Base-by-base conservation (phyloP, 2,329 filamentous ascomycete genomes). In the Dothiorella sarmentorum region DNA sequence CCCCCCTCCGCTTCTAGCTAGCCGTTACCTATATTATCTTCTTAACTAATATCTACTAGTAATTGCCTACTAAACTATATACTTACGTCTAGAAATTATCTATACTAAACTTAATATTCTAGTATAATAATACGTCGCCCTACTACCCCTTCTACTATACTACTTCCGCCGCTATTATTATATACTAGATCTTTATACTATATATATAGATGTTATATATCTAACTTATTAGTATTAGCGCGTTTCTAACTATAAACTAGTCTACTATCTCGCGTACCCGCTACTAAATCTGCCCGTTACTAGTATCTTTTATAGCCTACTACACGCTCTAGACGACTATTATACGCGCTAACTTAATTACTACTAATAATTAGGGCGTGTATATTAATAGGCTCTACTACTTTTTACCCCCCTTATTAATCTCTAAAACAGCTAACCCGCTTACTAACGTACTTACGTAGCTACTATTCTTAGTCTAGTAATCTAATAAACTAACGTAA, bases 301-400 rank as follows among this genome's bases (percentile, higher is more conserved):
- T 6, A 15, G 9, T 43, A 22, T 43, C 18, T 11, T 10, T 43
- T 11, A 20, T 20, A 6, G 3, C 18, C 40, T 43, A 22, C 59
- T 20, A 22, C 27, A 31, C 60, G 27, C 61, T 43, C 57, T 62
- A 17, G 0, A 63, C 47, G 3, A 63, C 60, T 29, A 63, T 60
- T 9, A 62, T 60, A 17, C 51, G 22, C 7, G 60, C 61, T n/a
- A 52, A 18, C 53, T 61, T 63, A 42, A 62, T 60, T 3, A 62
- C 17, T 2, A 26, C 22, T 26, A 40, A 63, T 29, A 63, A 53
- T 17, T 53, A 55, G 29, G 60, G 51, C 42, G 44, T 57, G 33
- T 58, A 61, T 18, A 13, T 4, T 20, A 42, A 52, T 10, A 22
- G 38, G 3, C 44, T 58, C 43, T 51, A 42, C 42, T 24, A 60